Base-by-base conservation (phyloP, 2,329 filamentous ascomycete species). In the Calonectria multiphialidica region DNA sequence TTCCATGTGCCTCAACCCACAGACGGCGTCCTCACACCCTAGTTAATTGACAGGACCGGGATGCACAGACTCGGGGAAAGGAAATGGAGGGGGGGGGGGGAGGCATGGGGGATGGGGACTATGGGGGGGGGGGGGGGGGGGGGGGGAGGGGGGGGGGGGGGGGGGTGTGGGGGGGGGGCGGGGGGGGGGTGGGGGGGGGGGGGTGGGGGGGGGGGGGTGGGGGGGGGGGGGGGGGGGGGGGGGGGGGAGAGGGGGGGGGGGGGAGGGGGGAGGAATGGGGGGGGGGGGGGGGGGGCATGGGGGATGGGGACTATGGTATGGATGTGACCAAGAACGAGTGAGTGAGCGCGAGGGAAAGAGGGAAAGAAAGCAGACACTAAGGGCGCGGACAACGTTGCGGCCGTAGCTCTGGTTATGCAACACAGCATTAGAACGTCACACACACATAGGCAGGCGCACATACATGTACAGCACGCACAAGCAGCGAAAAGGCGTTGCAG, bases 401-500 rank as follows among this genome's bases (percentile, higher is more conserved):
- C 50, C 28, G 47, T 53, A 42, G 59, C 45, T 55, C 25, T 33
- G 50, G n/a, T 55, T 55, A 55, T 55, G 50, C 50, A 55, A 35
- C 50, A 55, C 50, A 37, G 50, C 50, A 55, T 35, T 37, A 33
- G 9, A 21, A 9, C 15, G 15, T 15, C 28, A 37, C 53, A 57
- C 30, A 33, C 53, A 23, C 8, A n/a, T n/a, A n/a, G n/a, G n/a
- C n/a, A n/a, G n/a, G n/a, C n/a, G n/a, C n/a, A n/a, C n/a, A n/a
- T n/a, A n/a, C 53, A 57, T 28, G 33, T 13, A 53, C 25, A 44
- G 12, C 42, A 18, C 37, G 6, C 44, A 62, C 57, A 62, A n/a
- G 16, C 37, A 44, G 18, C 25, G 61, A 37, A 49, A 37, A 49
- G 53, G 37, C 66, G 37, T 62, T 50, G 66, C 55, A 62, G 66